A percentile compares a stretch with the other conserved stretches of the same genome.
Evolutionary conservation across 1,284 basidiomycete species (phyloP).

Genomic region (Pseudozyma sp.): DNA sequence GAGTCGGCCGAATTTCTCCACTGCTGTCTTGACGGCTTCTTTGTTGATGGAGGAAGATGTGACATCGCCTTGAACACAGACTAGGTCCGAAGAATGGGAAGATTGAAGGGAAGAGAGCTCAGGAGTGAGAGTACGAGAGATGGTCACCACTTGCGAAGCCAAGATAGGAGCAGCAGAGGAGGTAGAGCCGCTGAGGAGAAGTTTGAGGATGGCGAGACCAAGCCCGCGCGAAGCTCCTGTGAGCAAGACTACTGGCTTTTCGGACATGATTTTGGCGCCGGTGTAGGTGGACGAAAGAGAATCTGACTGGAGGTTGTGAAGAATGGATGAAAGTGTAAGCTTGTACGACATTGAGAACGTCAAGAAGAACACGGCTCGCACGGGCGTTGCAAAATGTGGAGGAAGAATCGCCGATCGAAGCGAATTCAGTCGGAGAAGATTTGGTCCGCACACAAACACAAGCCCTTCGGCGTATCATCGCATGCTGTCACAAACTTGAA

Average conservation of each 20-base stretch:
- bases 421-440: no score
- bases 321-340: no score
- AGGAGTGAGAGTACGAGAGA: conserved; percentile 78
- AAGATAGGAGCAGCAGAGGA: conserved; percentile 12
- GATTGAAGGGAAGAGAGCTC: conserved; percentile 75
- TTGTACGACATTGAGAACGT: no score
- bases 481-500: no score
- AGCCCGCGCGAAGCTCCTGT: conserved; percentile 74
- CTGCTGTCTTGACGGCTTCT: conserved; percentile 75
- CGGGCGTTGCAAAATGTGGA: no score
- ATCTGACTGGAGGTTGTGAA: no score
- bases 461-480: no score
- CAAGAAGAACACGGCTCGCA: no score
- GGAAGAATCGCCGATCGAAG: no score
- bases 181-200: conserved; percentile 72
- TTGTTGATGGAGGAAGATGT: conserved; percentile 73
- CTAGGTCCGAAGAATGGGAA: conserved; percentile 42
- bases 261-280: conserved; percentile 10
- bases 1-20: conserved; percentile 75
- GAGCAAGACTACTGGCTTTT: conserved; percentile 58
- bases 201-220: conserved; percentile 78
- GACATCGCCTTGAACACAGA: conserved; percentile 77
- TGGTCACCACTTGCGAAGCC: conserved; percentile 76
- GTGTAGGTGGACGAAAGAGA: no score
- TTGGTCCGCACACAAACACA: no score